Conservation (phyloP, 2,329 filamentous ascomycete genomes). For the Claviceps lovelessii region DNA sequence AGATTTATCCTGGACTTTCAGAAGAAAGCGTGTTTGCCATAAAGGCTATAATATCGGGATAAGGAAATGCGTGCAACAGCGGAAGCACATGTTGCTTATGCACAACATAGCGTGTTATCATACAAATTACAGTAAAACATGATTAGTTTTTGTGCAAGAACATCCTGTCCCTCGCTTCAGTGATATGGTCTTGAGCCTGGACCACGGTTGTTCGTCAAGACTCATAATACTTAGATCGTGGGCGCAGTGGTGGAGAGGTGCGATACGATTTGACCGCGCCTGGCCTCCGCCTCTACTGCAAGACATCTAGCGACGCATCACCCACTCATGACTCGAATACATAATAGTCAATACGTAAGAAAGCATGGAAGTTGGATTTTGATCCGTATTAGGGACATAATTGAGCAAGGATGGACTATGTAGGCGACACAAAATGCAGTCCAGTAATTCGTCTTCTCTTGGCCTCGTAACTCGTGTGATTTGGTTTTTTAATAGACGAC, state of each 20-base stretch:
- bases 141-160: not conserved
- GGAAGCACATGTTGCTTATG: constrained; percentile 1
- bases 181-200: not conserved
- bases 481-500: not conserved
- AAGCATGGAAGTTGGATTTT: not conserved
- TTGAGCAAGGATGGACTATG: not conserved
- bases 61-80: not conserved
- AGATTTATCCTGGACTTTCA: not conserved
- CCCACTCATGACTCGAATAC: not conserved
- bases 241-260: not conserved
- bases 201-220: not conserved
- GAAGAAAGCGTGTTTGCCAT: not conserved
- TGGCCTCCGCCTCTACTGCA: not conserved
- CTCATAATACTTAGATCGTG: not conserved
- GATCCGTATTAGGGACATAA: not conserved
- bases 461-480: not conserved
- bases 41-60: not conserved
- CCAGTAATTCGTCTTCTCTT: not conserved
- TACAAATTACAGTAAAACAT: not conserved
- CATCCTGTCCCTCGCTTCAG: not conserved
- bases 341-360: not conserved
- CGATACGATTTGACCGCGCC: not conserved
- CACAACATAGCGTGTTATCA: constrained; percentile 1
- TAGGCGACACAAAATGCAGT: not conserved
- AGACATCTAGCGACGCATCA: not conserved